These are phyloP conservation scores for Erigeron canadensis DNA, from an alignment of 129 eudicot species.

Conservation along the genomic window DNA sequence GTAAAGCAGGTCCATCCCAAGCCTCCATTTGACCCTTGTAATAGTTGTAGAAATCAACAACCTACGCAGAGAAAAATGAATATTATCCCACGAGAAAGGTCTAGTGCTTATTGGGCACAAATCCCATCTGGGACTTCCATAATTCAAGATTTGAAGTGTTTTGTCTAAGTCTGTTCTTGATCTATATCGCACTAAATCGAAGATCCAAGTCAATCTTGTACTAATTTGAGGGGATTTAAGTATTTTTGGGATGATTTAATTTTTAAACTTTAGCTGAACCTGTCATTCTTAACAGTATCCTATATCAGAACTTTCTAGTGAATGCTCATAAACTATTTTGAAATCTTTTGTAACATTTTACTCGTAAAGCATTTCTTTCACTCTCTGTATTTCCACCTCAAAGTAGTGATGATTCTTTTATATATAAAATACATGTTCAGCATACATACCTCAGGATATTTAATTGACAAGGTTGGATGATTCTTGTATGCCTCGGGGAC, in stretches of 20 bases:
- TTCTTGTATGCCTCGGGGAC: constrained; percentile 99
- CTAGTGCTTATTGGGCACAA: neutral
- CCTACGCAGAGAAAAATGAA: constrained; percentile 42
- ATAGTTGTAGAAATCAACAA: constrained; percentile 86
- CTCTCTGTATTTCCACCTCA: neutral
- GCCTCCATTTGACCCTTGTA: constrained; percentile 99
- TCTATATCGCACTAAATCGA: neutral
- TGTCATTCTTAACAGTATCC: neutral
- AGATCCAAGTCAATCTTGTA: neutral
- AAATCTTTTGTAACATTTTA: neutral
- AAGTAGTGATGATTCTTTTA: neutral
- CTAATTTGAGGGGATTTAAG: neutral
- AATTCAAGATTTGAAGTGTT: neutral
- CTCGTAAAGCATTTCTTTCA: neutral
- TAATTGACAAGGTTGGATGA: constrained; percentile 87
- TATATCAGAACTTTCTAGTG: neutral
- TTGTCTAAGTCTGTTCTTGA: neutral
- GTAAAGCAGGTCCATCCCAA: constrained; percentile 99
- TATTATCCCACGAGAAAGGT: neutral
- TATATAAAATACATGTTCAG: neutral
- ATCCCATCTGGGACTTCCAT: constrained; percentile 2
- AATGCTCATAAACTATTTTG: neutral
- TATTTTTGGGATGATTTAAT: neutral
- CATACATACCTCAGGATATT: constrained; percentile 90
- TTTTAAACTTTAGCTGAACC: neutral